Evolutionary conservation across 352 stramenopile genomes (phyloP).

Genomic region (Globisporangium mamillatum): DNA sequence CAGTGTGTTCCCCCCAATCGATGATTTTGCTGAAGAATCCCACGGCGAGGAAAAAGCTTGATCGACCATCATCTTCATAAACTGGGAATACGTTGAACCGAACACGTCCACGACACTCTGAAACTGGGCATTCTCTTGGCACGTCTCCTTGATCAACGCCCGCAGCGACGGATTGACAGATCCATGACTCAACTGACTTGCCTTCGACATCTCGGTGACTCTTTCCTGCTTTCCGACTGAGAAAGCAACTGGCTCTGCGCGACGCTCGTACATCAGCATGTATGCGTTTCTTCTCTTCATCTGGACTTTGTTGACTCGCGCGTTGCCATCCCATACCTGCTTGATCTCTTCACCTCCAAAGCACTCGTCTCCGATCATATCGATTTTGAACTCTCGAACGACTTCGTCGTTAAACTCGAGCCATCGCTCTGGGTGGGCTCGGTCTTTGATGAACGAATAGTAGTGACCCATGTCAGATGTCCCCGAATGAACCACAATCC

Average conservation of each 20-base stretch:
- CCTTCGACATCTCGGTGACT: not conserved
- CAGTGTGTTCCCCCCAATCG: not conserved
- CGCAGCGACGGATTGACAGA: constrained; percentile 13
- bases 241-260: constrained; percentile 2
- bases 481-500: constrained; percentile 91
- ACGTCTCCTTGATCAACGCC: constrained; percentile 20
- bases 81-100: constrained; percentile 27
- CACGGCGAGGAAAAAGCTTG: not conserved
- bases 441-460: constrained; percentile 92
- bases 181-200: not conserved
- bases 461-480: constrained; percentile 93
- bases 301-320: constrained; percentile 31
- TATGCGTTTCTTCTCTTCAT: constrained; percentile 72
- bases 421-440: constrained; percentile 52
- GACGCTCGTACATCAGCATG: constrained; percentile 74
- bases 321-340: constrained; percentile 50
- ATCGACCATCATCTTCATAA: constrained; percentile 23
- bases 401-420: constrained; percentile 92
- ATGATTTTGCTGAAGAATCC: not conserved
- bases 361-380: constrained; percentile 79
- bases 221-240: not conserved
- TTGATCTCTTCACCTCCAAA: constrained; percentile 88
- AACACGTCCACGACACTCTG: constrained; percentile 39
- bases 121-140: constrained; percentile 30
- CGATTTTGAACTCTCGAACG: constrained; percentile 77